Base-by-base conservation (phyloP, 73 alveolate genomes). In the Paramecium bursaria region DNA sequence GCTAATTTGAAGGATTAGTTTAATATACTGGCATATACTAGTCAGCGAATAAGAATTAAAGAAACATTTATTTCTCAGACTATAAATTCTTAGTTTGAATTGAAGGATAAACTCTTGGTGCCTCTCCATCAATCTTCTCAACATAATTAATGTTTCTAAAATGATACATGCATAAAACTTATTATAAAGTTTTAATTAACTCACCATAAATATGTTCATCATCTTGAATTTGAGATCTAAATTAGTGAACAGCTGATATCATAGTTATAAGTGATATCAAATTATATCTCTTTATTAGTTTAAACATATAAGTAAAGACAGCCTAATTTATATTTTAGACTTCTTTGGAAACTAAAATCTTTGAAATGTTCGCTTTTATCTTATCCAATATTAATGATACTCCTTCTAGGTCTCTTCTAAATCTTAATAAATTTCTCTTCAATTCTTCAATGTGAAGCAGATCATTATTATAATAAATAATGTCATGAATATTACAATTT, bases 91-190 rank as follows among this genome's bases (percentile, higher is more conserved):
- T 57, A 0, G 47, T 57, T 57, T 31, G 27, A 21, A 67, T 67
- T 3, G 82, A 67, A 15, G 57, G 82, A 67, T 67, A 67, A 5
- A 67, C 82, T 67, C 22, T 31, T 3, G 82, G 60, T 14, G 82
- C 60, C 21, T 67, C 22, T 17, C 44, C 44, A 22, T 39, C 23
- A 13, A 42, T 39, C 9, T 47, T 67, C 27, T 67, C 82, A 33
- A 67, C 61, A 67, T 67, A 57, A 42, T 29, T 4, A 25, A 67
- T 19, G 17, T 31, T 67, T 67, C 55, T 31, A 67, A 33, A 67
- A 19, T 47, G 44, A 10, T 23, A 35, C 7, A 35, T 35, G 3
- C 23, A 15, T 21, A 67, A 42, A 2, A 57, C 39, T 17, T 67
- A 25, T 42, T 47, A 15, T 33, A 67, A 4, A 2, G 82, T 42